These are phyloP conservation scores for Sisymbrium altissimum DNA, from an alignment of 345 rosid genomes.

Conservation along the genomic window DNA sequence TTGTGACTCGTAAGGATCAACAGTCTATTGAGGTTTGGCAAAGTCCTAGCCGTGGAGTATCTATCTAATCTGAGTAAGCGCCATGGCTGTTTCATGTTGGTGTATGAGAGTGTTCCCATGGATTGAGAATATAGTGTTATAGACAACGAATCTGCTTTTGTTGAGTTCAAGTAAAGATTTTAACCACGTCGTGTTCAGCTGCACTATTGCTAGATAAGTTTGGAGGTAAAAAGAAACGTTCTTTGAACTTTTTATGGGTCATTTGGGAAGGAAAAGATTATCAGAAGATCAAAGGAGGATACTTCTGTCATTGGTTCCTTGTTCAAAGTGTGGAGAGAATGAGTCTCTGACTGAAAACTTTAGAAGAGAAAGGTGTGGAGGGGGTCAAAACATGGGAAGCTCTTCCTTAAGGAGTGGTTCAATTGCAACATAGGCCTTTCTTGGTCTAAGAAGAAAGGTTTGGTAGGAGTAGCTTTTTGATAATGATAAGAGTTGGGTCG, in stretches of 20 bases:
- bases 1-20: conserved; percentile 62
- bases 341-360: neutral
- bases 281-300: no score
- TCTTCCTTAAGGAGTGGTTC: neutral
- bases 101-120: neutral
- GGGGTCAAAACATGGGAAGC: neutral
- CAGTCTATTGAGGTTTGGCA: conserved; percentile 90
- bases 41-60: conserved; percentile 45
- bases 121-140: neutral
- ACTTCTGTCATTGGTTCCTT: no score
- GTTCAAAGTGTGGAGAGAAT: neutral
- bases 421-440: neutral
- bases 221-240: no score
- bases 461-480: neutral
- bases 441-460: neutral
- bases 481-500: no score
- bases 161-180: neutral
- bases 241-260: no score
- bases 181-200: no score
- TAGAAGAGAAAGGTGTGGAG: neutral
- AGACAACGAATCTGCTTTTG: neutral
- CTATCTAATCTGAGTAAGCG: neutral
- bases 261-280: no score
- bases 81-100: no score
- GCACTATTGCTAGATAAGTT: no score